Conservation (phyloP, 805 yeast genomes). For the Metschnikowia cubensis region DNA sequence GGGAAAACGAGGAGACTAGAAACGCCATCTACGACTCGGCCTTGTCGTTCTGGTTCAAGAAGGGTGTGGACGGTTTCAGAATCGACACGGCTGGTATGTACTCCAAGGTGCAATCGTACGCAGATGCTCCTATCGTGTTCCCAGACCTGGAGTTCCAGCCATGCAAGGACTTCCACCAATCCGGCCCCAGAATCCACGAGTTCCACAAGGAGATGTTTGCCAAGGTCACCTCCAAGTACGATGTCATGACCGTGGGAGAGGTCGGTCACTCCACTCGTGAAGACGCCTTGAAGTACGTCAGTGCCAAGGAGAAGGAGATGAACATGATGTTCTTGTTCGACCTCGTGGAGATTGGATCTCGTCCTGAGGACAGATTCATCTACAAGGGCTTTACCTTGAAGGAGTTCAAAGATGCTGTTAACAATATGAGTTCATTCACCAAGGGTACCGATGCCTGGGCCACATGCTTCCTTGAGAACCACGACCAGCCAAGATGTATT, state of each 20-base stretch:
- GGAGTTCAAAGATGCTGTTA: conserved; percentile 41
- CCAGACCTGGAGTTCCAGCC: conserved; percentile 42
- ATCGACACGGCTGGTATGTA: conserved; percentile 53
- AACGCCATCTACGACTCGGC: conserved; percentile 45
- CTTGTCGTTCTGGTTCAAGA: conserved; percentile 49
- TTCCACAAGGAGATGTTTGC: conserved; percentile 50
- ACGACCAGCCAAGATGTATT: conserved; percentile 54
- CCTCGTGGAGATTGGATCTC: conserved; percentile 37
- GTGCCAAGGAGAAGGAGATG: conserved; percentile 37
- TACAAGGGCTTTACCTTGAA: conserved; percentile 29
- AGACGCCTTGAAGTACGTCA: conserved; percentile 41
- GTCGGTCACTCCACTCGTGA: conserved; percentile 43
- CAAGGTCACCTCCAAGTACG: conserved; percentile 42
- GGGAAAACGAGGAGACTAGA: conserved; percentile 48
- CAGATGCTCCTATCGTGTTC: conserved; percentile 47
- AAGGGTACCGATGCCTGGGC: conserved; percentile 55
- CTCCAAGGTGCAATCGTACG: conserved; percentile 43
- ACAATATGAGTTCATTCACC: conserved; percentile 33
- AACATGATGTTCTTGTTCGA: conserved; percentile 38
- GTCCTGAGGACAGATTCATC: conserved; percentile 31
- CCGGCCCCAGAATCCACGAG: conserved; percentile 57
- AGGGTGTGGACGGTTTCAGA: conserved; percentile 58
- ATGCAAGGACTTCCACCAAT: conserved; percentile 26
- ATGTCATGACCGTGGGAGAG: conserved; percentile 57
- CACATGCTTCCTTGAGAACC: conserved; percentile 53